Evolutionary conservation across 1,284 basidiomycete species (phyloP).

Genomic region (Vanrija humicola): DNA sequence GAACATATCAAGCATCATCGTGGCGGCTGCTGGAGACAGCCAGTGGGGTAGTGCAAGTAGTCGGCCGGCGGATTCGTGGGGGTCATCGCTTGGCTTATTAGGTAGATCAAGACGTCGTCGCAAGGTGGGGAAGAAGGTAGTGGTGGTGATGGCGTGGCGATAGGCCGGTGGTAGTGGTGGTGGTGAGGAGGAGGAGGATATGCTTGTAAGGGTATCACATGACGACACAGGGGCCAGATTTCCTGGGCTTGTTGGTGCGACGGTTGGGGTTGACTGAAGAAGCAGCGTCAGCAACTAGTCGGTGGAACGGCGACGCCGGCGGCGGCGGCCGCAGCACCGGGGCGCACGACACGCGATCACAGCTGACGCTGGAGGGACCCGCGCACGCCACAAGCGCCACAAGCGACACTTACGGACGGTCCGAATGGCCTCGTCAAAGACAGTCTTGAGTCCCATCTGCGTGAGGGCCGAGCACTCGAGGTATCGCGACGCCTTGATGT

Average conservation of each 20-base stretch:
- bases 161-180: not conserved
- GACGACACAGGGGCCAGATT: conserved; percentile 34
- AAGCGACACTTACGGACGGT: conserved; percentile 59
- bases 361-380: no score
- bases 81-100: not conserved
- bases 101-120: not conserved
- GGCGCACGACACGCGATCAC: not conserved
- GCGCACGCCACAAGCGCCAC: not conserved
- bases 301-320: not conserved
- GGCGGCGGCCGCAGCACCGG: not conserved
- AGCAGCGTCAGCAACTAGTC: not conserved
- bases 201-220: conserved; percentile 28
- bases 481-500: conserved; percentile 59
- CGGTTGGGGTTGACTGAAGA: conserved; percentile 44
- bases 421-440: conserved; percentile 94
- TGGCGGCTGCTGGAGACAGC: not conserved
- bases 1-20: not conserved
- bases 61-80: no score
- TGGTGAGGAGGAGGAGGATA: not conserved
- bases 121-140: not conserved
- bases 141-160: not conserved
- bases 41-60: not conserved
- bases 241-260: conserved; percentile 40
- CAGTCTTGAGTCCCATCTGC: conserved; percentile 94
- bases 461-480: conserved; percentile 66